Base-by-base conservation (phyloP, 257 asterid genomes). In the Cynanchum wilfordii region DNA sequence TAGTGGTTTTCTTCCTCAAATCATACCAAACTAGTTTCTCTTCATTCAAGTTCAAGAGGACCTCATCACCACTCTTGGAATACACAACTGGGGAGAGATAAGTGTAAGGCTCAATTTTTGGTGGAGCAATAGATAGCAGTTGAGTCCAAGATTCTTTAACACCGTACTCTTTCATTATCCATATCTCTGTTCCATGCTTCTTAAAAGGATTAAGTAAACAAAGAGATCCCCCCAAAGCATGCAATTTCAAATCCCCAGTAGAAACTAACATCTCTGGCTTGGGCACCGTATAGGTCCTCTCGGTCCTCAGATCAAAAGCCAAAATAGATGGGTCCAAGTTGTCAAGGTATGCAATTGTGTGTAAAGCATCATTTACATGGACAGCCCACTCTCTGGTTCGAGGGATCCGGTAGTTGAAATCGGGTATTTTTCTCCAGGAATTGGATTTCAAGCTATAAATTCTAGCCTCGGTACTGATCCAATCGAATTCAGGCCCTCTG, bases 141-240 rank as follows among this genome's bases (percentile, higher is more conserved):
- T 74, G 88, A 10, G 73, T 76, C 97, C 97, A 91, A 13, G 92
- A 89, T 72, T 82, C 89, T 36, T 79, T 75, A 75, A 82, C 82
- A 0, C 86, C 83, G 38, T 86, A 89, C 44, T 86, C 86, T 73
- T 85, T 85, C 95, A 89, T 89, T 76, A 89, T 79, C 97, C 96
- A 91, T 19, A 91, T 62, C 8, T 76, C 88, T 25, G 74, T 79
- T 65, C 56, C 58, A 4, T 60, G 57, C 60, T 69, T 69, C 65
- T 9, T 74, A 25, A 40, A 70, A 5, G 79, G 72, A 38, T 36
- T 59, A 6, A 87, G 65, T 75, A 87, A 33, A 69, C 86, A 78
- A 75, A 90, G 82, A 57, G 70, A 74, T 15, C 81, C 90, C 10
- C 71, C 91, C 71, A 90, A 47, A 71, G 73, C 79, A 66, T 80